These are phyloP conservation scores for Entomortierella chlamydospora DNA, from an alignment of 192 early-diverging fungal genomes.

Conservation along the genomic window DNA sequence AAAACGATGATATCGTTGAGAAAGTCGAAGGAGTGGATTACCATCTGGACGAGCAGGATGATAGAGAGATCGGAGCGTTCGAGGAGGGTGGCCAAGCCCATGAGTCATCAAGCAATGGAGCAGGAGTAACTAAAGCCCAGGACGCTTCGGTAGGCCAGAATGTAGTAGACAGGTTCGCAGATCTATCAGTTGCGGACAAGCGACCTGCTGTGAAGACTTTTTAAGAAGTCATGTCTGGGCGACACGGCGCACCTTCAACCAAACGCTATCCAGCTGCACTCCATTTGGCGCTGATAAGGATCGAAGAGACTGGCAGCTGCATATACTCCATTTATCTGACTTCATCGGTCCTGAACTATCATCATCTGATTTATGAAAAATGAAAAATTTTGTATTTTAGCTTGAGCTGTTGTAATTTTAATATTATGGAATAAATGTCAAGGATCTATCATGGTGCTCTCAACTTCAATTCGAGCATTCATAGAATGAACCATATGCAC, in stretches of 20 bases:
- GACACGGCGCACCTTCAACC: no score
- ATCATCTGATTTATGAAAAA: no score
- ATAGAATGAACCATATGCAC: constrained; percentile 31
- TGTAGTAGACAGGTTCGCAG: constrained; percentile 17
- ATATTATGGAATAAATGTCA: neutral
- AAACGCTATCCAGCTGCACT: no score
- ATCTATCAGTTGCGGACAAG: constrained; percentile 33
- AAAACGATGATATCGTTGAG: constrained; percentile 32
- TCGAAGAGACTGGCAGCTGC: no score
- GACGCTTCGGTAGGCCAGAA: no score
- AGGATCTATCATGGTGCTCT: no score
- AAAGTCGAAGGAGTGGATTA: constrained; percentile 36
- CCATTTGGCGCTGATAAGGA: no score
- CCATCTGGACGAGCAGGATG: constrained; percentile 21
- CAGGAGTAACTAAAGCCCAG: neutral
- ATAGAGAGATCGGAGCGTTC: constrained; percentile 12
- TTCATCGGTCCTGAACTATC: no score
- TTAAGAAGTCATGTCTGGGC: no score
- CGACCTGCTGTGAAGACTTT: constrained; percentile 13
- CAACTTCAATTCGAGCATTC: neutral
- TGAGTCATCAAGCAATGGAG: neutral
- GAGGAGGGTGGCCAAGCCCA: neutral
- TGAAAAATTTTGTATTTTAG: constrained; percentile 9
- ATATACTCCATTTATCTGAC: neutral
- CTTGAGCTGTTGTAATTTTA: neutral